Evolutionary conservation across 768 basidiomycete species (phyloP), one percentile per base, ranked within the genome.

Genomic region (Trametes cingulata): DNA sequence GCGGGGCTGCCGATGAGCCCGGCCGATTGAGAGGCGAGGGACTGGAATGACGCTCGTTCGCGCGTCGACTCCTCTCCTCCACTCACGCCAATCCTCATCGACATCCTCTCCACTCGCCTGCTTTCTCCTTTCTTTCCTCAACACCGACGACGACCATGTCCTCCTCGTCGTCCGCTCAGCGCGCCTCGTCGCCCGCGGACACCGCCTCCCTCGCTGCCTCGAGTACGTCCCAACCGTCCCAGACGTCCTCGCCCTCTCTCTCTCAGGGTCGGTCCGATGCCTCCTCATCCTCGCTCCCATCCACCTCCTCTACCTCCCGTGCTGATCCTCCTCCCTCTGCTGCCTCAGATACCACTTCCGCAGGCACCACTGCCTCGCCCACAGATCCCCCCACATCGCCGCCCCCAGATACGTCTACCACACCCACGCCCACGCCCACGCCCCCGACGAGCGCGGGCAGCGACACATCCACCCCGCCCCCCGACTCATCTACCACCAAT

Each of bases 111-210:
- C 41, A 15, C 41, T 20, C 47, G 37, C 42, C 43, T 49, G 20
- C 27, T 36, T 37, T 27, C 40, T 47, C 24, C 29, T 20, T 42
- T 33, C 15, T 48, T 40, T 48, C 60, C 3, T 43, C 57, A 15
- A 52, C 40, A 36, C 29, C 29, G 29, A n/a, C n/a, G n/a, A 52
- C 63, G 61, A 42, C 62, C 64, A 63, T 61, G 61, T 53, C 56
- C 39, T 52, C 62, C 20, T 8, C 29, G 7, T 6, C 58, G 27
- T 15, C 66, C 35, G 35, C 60, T 3, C 40, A 33, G 2, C 41
- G 39, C 19, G n/a, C 55, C 20, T 4, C 58, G 20, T 24, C 57
- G 27, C 12, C 54, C 8, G 35, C 60, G 29, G 29, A 33, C 19
- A 6, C 59, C 22, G 19, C 39, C 52, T 22, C 43, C 33, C 49